phyloP scores from a whole-genome alignment of 805 yeast species.

The Starmerella ratchasimensis region DNA sequence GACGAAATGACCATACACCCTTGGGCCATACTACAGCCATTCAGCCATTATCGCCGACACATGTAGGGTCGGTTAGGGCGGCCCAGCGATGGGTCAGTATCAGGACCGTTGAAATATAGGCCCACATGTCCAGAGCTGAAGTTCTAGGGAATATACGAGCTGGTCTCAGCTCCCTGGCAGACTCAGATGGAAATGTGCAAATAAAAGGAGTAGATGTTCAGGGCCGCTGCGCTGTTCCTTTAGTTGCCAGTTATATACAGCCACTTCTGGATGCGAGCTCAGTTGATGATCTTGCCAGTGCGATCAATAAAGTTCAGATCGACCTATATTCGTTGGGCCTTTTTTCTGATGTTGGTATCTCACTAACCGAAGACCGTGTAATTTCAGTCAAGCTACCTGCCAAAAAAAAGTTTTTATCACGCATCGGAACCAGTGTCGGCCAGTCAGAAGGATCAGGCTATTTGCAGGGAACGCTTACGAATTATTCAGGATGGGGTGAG shows the following conservation, averaged over 20 bases:
- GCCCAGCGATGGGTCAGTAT: no score
- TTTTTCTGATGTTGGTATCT: constrained; percentile 16
- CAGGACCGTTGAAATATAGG: no score
- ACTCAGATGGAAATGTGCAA: constrained; percentile 6
- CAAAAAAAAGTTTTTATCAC: constrained; percentile 59
- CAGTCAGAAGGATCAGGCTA: constrained; percentile 96
- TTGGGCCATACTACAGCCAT: no score
- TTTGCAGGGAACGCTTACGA: constrained; percentile 52
- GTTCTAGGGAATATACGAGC: constrained; percentile 7
- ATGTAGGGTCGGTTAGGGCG: no score
- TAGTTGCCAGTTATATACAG: constrained; percentile 24
- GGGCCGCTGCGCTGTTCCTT: constrained; percentile 26
- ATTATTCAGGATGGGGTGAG: constrained; percentile 61
- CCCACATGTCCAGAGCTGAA: constrained; percentile 14
- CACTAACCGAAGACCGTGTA: constrained; percentile 15
- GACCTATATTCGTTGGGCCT: constrained; percentile 19
- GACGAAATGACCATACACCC: no score
- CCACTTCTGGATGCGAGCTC: constrained; percentile 25
- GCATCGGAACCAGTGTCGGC: constrained; percentile 91
- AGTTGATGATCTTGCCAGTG: constrained; percentile 18
- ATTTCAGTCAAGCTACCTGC: constrained; percentile 18
- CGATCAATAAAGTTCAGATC: constrained; percentile 24
- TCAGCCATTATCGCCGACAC: neutral
- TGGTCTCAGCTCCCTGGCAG: constrained; percentile 7
- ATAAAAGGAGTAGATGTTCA: constrained; percentile 21